Conservation (phyloP, 441 rosid genomes). For the Corymbia citriodora region DNA sequence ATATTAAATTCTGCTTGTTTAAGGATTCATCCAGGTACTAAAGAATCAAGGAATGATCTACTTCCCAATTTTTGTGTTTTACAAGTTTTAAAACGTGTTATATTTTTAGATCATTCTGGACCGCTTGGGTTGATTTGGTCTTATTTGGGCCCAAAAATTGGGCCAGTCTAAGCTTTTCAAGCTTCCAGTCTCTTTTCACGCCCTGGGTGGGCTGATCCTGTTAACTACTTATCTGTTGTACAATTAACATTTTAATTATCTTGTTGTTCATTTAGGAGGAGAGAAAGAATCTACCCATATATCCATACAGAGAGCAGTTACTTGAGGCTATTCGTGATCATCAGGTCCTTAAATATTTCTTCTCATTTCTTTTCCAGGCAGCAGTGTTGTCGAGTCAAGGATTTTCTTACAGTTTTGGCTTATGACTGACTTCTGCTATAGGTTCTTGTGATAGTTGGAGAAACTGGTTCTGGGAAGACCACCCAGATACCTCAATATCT, state of each 20-base stretch:
- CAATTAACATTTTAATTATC: neutral
- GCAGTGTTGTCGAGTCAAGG: neutral
- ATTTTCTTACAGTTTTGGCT: neutral
- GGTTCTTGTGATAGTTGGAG: conserved; percentile 98
- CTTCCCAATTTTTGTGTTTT: neutral
- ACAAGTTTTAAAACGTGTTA: neutral
- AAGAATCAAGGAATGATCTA: neutral
- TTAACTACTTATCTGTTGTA: neutral
- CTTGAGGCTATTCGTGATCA: conserved; percentile 67
- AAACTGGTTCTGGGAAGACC: conserved; percentile 98
- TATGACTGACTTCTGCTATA: conserved; percentile 13
- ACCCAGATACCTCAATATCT: conserved; percentile 98
- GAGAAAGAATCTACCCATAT: conserved; percentile 79
- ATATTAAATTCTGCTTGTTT: neutral
- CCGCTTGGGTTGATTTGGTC: neutral
- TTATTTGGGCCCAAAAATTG: neutral
- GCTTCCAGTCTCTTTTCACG: neutral
- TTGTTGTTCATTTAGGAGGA: conserved; percentile 57
- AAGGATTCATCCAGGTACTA: neutral
- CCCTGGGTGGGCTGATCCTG: neutral
- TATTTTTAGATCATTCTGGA: neutral
- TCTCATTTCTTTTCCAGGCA: neutral
- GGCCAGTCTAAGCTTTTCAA: neutral
- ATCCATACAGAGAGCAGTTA: conserved; percentile 68
- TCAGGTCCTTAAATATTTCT: conserved; percentile 44